phyloP scores from a whole-genome alignment of 139 green algal genomes.

The Chlamydomonas eustigma region DNA sequence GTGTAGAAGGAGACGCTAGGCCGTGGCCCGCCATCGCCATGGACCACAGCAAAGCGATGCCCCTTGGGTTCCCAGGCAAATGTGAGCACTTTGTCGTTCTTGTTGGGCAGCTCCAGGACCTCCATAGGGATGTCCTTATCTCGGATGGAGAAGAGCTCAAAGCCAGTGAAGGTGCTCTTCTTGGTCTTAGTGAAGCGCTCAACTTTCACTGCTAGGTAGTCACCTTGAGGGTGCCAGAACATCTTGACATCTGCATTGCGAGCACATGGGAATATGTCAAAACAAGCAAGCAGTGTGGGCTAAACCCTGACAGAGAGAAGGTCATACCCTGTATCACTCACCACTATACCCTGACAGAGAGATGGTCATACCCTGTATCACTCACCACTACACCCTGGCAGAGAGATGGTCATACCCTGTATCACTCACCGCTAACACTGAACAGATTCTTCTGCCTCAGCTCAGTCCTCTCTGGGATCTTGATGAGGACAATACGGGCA shows the following conservation, averaged over 20 bases:
- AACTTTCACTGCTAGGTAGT: constrained; percentile 95
- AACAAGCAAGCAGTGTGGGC: too few species aligned
- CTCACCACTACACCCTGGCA: constrained; percentile 84
- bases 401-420: too few species aligned
- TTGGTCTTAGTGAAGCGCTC: constrained; percentile 96
- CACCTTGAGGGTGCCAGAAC: constrained; percentile 94
- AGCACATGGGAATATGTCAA: too few species aligned
- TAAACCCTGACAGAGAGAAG: too few species aligned
- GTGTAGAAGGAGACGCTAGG: constrained; percentile 87
- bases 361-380: too few species aligned
- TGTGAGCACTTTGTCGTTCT: constrained; percentile 68
- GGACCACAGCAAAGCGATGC: constrained; percentile 85
- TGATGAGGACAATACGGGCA: constrained; percentile 71
- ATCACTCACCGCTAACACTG: constrained; percentile 61
- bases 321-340: too few species aligned
- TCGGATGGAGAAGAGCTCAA: constrained; percentile 91
- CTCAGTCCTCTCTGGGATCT: constrained; percentile 74
- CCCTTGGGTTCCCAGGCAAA: constrained; percentile 96
- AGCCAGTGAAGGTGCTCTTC: constrained; percentile 90
- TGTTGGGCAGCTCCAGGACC: constrained; percentile 72
- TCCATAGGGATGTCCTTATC: constrained; percentile 85
- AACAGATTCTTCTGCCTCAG: constrained; percentile 97
- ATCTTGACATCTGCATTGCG: constrained; percentile 90
- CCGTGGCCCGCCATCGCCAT: constrained; percentile 78
- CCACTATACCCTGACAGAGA: too few species aligned